Percentiles rank a stretch among this genome's conserved stretches.
Evolutionary conservation across 352 stramenopile species (phyloP).

Genomic region (Thraustochytrium striatum): DNA sequence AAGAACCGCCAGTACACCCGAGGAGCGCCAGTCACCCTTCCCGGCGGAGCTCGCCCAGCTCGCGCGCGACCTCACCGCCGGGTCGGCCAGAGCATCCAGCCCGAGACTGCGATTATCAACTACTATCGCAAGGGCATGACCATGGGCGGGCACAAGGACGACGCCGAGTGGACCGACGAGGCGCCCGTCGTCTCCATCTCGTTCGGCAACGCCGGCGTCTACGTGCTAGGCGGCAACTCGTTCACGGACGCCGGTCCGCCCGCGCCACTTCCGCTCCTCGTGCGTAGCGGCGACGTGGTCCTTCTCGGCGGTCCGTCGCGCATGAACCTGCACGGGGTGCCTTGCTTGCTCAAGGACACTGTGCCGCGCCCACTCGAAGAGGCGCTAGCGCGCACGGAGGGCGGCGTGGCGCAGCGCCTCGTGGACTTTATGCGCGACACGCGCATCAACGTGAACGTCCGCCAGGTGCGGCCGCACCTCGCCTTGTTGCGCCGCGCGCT

Average conservation of each 20-base stretch:
- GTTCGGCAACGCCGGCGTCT: conserved; percentile 43
- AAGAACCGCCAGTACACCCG: conserved; percentile 20
- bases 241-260: not conserved
- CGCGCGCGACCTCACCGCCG: too few relatives aligned
- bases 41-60: not conserved
- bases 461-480: conserved; percentile 20
- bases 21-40: too few relatives aligned
- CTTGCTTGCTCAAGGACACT: conserved; percentile 15
- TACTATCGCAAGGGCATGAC: conserved; percentile 34
- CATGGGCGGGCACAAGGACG: conserved; percentile 46
- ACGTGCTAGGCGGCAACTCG: conserved; percentile 27
- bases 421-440: not conserved
- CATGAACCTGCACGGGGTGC: conserved; percentile 43
- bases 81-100: not conserved
- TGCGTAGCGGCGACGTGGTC: conserved; percentile 46
- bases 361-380: not conserved
- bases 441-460: conserved; percentile 39
- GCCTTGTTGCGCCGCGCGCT: too few relatives aligned
- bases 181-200: conserved; percentile 43
- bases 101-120: conserved; percentile 48
- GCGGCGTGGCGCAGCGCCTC: not conserved
- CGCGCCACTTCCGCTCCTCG: conserved; percentile 6
- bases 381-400: not conserved
- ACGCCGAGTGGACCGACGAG: conserved; percentile 43
- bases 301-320: conserved; percentile 30